Evolutionary conservation across 306 rosid species (phyloP), one percentile per base, ranked within the genome.

Genomic region (Astragalus glycyphyllos): DNA sequence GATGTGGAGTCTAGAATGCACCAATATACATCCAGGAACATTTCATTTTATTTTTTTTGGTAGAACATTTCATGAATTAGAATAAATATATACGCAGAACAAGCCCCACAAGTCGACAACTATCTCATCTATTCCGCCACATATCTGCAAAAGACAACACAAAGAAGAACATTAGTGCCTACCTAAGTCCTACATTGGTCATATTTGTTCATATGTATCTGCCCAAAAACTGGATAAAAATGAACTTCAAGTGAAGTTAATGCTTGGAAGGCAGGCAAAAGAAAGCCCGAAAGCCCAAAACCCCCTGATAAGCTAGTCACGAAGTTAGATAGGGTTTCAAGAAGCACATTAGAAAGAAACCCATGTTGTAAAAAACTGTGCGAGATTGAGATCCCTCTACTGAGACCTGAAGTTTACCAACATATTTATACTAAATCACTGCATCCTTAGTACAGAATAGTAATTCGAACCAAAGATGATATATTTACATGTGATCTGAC

Each of bases 31-130:
- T n/a, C n/a, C n/a, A n/a, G n/a, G n/a, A n/a, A n/a, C n/a, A n/a
- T n/a, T n/a, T n/a, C n/a, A n/a, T n/a, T n/a, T n/a, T n/a, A n/a
- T n/a, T n/a, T n/a, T n/a, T n/a, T n/a, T n/a, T n/a, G n/a, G n/a
- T n/a, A n/a, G n/a, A n/a, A n/a, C n/a, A 86, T 88, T 58, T 92
- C 96, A 73, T 92, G 96, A 60, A 92, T 92, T n/a, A 96, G 90
- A 64, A 96, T 96, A 79, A 90, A 92, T 67, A 90, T 60, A 35
- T 90, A 96, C 82, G 90, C 98, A 7, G 95, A 90, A 76, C 90
- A 92, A 57, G 92, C 92, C 69, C 96, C 98, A n/a, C n/a, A n/a
- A n/a, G n/a, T n/a, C n/a, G n/a, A n/a, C n/a, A n/a, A n/a, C n/a
- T n/a, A n/a, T 86, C 79, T 92, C 98, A 75, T 90, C 96, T 57